Base-by-base conservation (phyloP, 768 basidiomycete genomes). In the Suillus alpinus region DNA sequence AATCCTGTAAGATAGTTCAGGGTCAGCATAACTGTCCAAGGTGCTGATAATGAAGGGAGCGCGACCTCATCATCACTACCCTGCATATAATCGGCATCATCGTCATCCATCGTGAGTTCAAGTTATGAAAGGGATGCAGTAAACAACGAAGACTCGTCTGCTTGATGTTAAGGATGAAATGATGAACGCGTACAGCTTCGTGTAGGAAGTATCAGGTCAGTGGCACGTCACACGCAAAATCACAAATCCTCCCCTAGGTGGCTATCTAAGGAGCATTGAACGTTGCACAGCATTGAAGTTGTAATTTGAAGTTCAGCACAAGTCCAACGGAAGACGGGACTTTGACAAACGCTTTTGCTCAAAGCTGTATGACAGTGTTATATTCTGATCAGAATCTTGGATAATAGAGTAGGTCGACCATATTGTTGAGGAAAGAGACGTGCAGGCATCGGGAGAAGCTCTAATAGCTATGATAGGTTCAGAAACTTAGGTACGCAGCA, bases 61-160 rank as follows among this genome's bases (percentile, higher is more conserved):
- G 71, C 44, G 68, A 91, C 91, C 81, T 93, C 92, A 62, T 91
- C 91, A 60, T 93, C 90, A 69, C 86, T 88, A 56, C 88, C 91
- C 76, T 92, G 90, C 91, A 94, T 93, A 68, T 94, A 94, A 76
- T 94, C 92, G 68, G 93, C 93, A 78, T 94, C 92, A 73, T 94
- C 92, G 64, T 94, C 92, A 78, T 94, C 92, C 92, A 94, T 94
- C 13, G 67, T 65, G 34, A 56, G 51, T 5, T 32, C 18, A 32
- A 56, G 51, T 46, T 58, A 47, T 32, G 49, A 31, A 26, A 55
- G 5, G 2, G 14, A n/a, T 6, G 16, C 34, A 34, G 20, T 53
- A 8, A 9, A 7, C 8, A 18, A 41, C 16, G 14, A 16, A 44
- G 43, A 41, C 43, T 26, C 26, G 43, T 20, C 18, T 43, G 9